phyloP scores from a whole-genome alignment of 2,329 filamentous ascomycete species.

The Purpureocillium takamizusanense region DNA sequence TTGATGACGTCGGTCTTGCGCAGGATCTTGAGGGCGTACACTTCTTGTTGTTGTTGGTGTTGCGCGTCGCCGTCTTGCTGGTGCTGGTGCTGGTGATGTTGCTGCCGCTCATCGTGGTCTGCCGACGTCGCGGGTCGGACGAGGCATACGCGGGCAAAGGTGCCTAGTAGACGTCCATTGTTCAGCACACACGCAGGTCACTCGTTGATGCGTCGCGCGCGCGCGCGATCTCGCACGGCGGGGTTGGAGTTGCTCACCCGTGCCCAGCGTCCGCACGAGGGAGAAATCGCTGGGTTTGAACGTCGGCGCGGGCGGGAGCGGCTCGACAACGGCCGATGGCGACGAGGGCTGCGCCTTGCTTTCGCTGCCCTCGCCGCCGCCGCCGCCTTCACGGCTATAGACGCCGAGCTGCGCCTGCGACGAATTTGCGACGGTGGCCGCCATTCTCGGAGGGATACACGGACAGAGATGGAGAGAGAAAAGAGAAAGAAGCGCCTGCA shows the following conservation, averaged over 20 bases:
- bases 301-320: constrained; percentile 17
- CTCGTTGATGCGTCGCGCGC: too few relatives aligned
- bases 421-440: constrained; percentile 21
- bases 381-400: constrained; percentile 5
- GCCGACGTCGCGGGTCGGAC: constrained; percentile 52
- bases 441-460: constrained; percentile 13
- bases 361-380: not conserved
- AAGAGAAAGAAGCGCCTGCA: too few relatives aligned
- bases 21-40: constrained; percentile 77
- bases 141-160: constrained; percentile 75
- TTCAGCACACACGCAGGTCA: too few relatives aligned
- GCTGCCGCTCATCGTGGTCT: too few relatives aligned
- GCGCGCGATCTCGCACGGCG: not conserved
- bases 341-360: too few relatives aligned
- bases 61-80: too few relatives aligned
- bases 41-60: constrained; percentile 19
- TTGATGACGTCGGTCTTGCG: constrained; percentile 67
- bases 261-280: constrained; percentile 67
- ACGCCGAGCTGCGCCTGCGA: constrained; percentile 10
- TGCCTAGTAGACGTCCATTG: constrained; percentile 36
- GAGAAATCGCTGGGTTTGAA: constrained; percentile 50
- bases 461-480: too few relatives aligned
- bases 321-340: constrained; percentile 2
- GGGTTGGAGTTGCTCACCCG: constrained; percentile 44
- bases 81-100: too few relatives aligned